These are phyloP conservation scores for Fusarium sp. DNA, from an alignment of 2,329 filamentous ascomycete species.

Conservation along the genomic window DNA sequence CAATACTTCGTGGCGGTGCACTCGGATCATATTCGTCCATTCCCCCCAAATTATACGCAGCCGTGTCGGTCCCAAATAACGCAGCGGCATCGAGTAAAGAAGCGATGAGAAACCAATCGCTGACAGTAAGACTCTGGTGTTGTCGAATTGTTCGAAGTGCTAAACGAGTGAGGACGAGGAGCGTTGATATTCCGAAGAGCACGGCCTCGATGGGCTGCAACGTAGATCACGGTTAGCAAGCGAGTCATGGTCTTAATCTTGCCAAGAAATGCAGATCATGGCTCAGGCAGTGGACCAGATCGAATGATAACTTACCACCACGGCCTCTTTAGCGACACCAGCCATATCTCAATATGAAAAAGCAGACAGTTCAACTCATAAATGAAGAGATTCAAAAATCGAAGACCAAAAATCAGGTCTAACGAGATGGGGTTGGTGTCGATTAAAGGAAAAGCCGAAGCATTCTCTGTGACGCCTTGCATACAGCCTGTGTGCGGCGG, in stretches of 20 bases:
- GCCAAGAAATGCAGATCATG: constrained; percentile 1
- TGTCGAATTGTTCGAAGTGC: constrained; percentile 43
- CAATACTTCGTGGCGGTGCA: constrained; percentile 7
- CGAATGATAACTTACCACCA: constrained; percentile 23
- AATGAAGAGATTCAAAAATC: background rate
- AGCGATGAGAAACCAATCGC: constrained; percentile 46
- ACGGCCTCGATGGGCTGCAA: constrained; percentile 47
- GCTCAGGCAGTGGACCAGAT: background rate
- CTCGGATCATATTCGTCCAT: constrained; percentile 45
- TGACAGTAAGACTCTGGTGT: constrained; percentile 43
- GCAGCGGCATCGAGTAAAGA: constrained; percentile 45
- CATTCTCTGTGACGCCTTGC: background rate
- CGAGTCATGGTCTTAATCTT: background rate
- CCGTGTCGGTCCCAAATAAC: constrained; percentile 43
- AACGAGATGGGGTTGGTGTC: constrained; percentile 13
- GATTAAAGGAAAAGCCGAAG: constrained; percentile 25
- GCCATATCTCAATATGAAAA: constrained; percentile 1
- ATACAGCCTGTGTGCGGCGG: constrained; percentile 5
- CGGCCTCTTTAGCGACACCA: constrained; percentile 35
- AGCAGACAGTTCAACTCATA: background rate
- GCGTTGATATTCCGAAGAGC: constrained; percentile 38
- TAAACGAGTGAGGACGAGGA: constrained; percentile 41
- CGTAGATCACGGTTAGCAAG: constrained; percentile 16
- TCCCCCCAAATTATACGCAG: constrained; percentile 45
- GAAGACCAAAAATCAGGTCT: background rate